Evolutionary conservation across 1,284 basidiomycete genomes (phyloP).

Genomic region (Cutaneotrichosporon sp.): DNA sequence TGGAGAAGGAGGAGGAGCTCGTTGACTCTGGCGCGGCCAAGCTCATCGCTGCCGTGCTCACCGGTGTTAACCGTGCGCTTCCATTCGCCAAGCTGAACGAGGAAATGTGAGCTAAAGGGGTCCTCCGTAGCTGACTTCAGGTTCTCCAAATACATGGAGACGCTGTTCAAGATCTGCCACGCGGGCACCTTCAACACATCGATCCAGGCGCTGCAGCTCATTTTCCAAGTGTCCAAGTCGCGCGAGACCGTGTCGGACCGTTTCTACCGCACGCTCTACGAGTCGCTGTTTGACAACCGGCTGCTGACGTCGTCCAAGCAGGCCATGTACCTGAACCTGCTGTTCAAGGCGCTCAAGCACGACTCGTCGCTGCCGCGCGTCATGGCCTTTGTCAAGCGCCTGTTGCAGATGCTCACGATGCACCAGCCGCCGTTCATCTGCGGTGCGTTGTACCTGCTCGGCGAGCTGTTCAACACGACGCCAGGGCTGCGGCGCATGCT

Average conservation of each 20-base stretch:
- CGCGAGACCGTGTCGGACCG: constrained; percentile 62
- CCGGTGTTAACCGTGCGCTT: constrained; percentile 90
- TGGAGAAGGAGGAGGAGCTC: constrained; percentile 51
- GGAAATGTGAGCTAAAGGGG: constrained; percentile 53
- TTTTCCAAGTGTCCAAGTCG: constrained; percentile 66
- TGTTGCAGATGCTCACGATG: constrained; percentile 74
- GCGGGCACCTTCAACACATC: constrained; percentile 88
- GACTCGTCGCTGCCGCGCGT: constrained; percentile 62
- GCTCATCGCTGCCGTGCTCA: constrained; percentile 83
- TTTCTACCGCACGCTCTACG: constrained; percentile 88
- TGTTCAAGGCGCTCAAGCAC: constrained; percentile 86
- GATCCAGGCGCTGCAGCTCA: constrained; percentile 86
- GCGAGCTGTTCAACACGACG: constrained; percentile 66
- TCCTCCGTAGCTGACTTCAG: constrained; percentile 48
- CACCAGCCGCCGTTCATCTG: constrained; percentile 83
- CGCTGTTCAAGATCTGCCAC: constrained; percentile 92
- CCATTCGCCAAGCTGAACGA: constrained; percentile 75
- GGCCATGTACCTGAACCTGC: constrained; percentile 92
- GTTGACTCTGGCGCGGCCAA: constrained; percentile 76
- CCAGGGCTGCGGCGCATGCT: constrained; percentile 68
- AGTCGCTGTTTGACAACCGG: constrained; percentile 77
- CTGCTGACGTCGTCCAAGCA: constrained; percentile 84
- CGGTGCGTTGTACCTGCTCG: constrained; percentile 66
- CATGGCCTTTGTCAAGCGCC: constrained; percentile 77
- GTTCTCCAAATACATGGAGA: constrained; percentile 83